Base-by-base conservation (phyloP, 768 basidiomycete genomes). In the Tylopilus sp. region DNA sequence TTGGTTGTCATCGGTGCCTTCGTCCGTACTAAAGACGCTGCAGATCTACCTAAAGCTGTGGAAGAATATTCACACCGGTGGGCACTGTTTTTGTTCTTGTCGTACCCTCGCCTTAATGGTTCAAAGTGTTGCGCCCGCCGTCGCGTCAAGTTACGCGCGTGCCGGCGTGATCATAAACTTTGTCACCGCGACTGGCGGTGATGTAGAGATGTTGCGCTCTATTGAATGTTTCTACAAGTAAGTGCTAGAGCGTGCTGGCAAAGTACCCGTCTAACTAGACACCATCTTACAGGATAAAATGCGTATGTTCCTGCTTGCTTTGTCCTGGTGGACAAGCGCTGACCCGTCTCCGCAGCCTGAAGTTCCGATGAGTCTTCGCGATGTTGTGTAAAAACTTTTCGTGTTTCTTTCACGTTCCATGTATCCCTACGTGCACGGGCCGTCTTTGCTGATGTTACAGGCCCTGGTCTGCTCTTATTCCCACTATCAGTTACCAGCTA, bases 171-270 rank as follows among this genome's bases (percentile, higher is more conserved):
- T 97, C 53, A 80, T 99, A 65, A 98, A 95, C 69, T 94, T 98
- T 61, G 95, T 98, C 55, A 97, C 95, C 50, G 95, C 95, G 48
- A 94, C 93, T 13, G 94, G 95, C 26, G 95, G 94, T 38, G 95
- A 98, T 68, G 95, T 98, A 49, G 95, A 98, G 74, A 97, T 98
- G 94, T 75, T 98, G 56, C 82, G 95, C 64, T 91, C 90, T 60
- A 98, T 98, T 78, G 95, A 98, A 76, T 95, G 94, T 79, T 95
- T 93, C 74, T 98, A 95, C 79, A 92, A 92, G 91, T 91, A 58
- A 58, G 81, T 53, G 69, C 67, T 26, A 33, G 31, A 33, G 1
- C 26, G 36, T 33, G 23, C 41, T 53, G 17, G 17, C 9, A 33
- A n/a, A 18, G 22, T 26, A 36, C 20, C 8, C 47, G 17, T 30